These are phyloP conservation scores for Colletotrichum endophyticum DNA, from an alignment of 2,329 filamentous ascomycete genomes.

Conservation along the genomic window DNA sequence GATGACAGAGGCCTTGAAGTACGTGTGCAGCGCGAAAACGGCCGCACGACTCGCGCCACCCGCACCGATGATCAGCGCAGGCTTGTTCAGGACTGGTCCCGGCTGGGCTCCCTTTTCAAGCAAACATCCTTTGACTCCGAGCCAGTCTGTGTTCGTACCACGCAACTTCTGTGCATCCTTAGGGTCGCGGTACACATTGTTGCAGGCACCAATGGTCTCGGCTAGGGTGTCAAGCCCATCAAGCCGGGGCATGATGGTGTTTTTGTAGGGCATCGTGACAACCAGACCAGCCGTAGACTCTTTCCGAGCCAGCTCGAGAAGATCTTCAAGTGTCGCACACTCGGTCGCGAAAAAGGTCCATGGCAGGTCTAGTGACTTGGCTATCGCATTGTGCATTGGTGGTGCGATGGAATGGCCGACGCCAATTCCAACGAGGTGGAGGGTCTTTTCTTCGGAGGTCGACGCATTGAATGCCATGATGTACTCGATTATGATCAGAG, in stretches of 20 bases:
- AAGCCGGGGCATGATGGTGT: constrained; percentile 35
- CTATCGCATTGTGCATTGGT: constrained; percentile 43
- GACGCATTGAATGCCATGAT: neutral
- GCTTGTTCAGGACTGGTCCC: constrained; percentile 18
- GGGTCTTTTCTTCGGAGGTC: neutral
- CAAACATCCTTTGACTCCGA: constrained; percentile 41
- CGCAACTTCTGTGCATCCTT: constrained; percentile 26
- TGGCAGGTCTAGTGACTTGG: constrained; percentile 32
- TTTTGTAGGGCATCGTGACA: constrained; percentile 46
- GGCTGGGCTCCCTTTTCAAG: constrained; percentile 17
- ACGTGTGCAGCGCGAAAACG: constrained; percentile 34
- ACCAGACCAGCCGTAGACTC: constrained; percentile 31
- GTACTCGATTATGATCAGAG: neutral
- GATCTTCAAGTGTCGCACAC: constrained; percentile 35
- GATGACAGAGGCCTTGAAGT: constrained; percentile 31
- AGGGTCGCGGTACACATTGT: constrained; percentile 34
- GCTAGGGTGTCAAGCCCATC: constrained; percentile 40
- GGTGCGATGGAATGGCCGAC: constrained; percentile 45
- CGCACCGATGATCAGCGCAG: constrained; percentile 42
- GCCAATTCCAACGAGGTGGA: constrained; percentile 40
- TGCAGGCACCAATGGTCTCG: constrained; percentile 40
- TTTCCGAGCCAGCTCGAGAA: constrained; percentile 30
- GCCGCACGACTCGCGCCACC: constrained; percentile 46
- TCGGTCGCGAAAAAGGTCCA: constrained; percentile 34
- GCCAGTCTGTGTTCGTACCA: constrained; percentile 49